Evolutionary conservation across 1,284 basidiomycete genomes (phyloP).

Genomic region (Malassezia globosa): DNA sequence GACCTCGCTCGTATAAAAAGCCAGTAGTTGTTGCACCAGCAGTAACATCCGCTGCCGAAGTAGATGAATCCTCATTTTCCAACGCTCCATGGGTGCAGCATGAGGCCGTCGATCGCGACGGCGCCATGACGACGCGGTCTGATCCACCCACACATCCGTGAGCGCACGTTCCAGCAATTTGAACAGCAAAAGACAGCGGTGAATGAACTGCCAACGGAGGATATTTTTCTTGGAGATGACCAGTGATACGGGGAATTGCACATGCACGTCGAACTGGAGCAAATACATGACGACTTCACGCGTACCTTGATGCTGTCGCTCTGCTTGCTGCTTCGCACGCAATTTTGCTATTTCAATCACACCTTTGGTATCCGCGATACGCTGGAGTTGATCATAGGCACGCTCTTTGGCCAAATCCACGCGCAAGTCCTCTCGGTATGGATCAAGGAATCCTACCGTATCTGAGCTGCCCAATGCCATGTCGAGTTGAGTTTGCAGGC

Average conservation of each 20-base stretch:
- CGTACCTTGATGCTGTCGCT: conserved; percentile 50
- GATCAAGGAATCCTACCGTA: conserved; percentile 40
- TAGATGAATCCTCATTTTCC: conserved; percentile 40
- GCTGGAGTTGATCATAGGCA: conserved; percentile 43
- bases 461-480: conserved; percentile 40
- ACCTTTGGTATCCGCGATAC: conserved; percentile 46
- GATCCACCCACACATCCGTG: conserved; percentile 38
- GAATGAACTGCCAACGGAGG: conserved; percentile 43
- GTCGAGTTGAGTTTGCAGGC: conserved; percentile 43
- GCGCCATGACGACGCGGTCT: conserved; percentile 28
- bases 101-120: conserved; percentile 12
- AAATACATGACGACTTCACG: conserved; percentile 41
- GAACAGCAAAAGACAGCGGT: conserved; percentile 39
- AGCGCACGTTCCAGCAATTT: conserved; percentile 39
- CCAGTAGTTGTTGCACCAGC: conserved; percentile 42
- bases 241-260: conserved; percentile 45
- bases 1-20: conserved; percentile 41
- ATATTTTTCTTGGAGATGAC: conserved; percentile 47
- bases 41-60: conserved; percentile 43
- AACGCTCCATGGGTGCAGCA: conserved; percentile 31
- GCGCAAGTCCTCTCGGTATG: conserved; percentile 41
- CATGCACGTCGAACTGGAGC: conserved; percentile 41
- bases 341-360: conserved; percentile 42
- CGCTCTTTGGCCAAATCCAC: conserved; percentile 40
- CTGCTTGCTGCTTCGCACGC: conserved; percentile 27